Base-by-base conservation (phyloP, 2,329 filamentous ascomycete species). In the Cladosporium sp. region DNA sequence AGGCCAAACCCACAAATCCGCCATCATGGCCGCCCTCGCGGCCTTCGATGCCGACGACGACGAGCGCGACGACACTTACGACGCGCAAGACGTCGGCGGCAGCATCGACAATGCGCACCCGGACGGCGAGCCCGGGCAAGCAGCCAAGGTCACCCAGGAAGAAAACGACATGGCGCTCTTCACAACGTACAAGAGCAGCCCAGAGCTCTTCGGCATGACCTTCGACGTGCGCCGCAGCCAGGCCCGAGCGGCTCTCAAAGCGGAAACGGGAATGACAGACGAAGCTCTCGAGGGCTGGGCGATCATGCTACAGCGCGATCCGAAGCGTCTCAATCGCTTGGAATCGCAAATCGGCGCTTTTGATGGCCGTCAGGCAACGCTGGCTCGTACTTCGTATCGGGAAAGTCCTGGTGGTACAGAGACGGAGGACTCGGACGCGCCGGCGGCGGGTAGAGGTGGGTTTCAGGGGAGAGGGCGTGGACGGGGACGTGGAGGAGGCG, bases 11-110 rank as follows among this genome's bases (percentile, higher is more conserved):
- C 84, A 84, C 61, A 96, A 95, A 71, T 88, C 89, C 0, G 86
- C 89, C 9, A 96, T 96, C 59, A 73, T 96, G 19, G 88, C 91
- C 3, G 92, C 92, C 0, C 80, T 97, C 2, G 89, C 89, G 13
- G 80, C 86, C 1, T 96, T 97, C 59, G 91, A 97, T 70, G 86
- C 85, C 0, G 92, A 97, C 61, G 93, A 97, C 58, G 93, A 99
- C 66, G 93, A 99, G 71, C 82, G 90, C 30, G 93, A 99, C 67
- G 93, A 99, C 67, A 97, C 92, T 0, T 99, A 99, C 65, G 93
- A 99, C 61, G 83, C 85, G 1, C 89, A 84, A 43, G 93, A 97
- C 63, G 89, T 97, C 2, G 93, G 93, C 30, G 91, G 92, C 18
- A 88, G 88, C 0, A 84, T 96, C 3, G 90, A 96, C 59, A 76